Evolutionary conservation across 2,329 filamentous ascomycete species (phyloP).

Genomic region (Chaetomium strumarium): DNA sequence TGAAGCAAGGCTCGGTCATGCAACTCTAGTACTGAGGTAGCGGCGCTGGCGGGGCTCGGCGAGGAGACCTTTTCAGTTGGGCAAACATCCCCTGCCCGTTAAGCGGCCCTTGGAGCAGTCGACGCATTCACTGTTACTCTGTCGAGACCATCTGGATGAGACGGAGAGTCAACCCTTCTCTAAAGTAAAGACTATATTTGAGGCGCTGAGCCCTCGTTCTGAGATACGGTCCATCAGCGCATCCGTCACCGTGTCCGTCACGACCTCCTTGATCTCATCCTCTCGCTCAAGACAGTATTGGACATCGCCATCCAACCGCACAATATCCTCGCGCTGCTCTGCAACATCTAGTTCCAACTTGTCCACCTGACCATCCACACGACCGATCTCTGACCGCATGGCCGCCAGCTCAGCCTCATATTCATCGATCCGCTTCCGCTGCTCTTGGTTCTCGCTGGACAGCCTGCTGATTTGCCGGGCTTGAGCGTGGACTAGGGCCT

Average conservation of each 20-base stretch:
- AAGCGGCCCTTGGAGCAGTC: too few relatives aligned
- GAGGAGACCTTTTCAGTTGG: too few relatives aligned
- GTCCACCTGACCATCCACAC: slow-evolving; percentile 4
- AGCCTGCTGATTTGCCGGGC: slow-evolving; percentile 7
- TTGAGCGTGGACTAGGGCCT: slow-evolving; percentile 5
- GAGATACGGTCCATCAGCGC: not conserved
- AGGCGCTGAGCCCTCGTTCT: not conserved
- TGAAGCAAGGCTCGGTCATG: too few relatives aligned
- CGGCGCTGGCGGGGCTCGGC: too few relatives aligned
- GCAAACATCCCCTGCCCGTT: too few relatives aligned
- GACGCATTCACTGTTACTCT: too few relatives aligned
- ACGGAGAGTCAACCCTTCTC: not conserved
- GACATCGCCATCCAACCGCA: slow-evolving; percentile 4
- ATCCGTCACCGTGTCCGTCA: not conserved
- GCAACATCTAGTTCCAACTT: slow-evolving; percentile 2
- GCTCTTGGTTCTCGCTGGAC: slow-evolving; percentile 6
- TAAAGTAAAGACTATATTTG: not conserved
- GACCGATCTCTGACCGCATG: not conserved
- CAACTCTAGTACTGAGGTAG: too few relatives aligned
- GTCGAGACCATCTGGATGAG: too few relatives aligned
- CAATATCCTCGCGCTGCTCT: slow-evolving; percentile 7
- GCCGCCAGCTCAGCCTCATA: slow-evolving; percentile 1
- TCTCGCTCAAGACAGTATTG: slow-evolving; percentile 8
- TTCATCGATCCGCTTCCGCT: slow-evolving; percentile 5
- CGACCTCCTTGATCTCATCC: slow-evolving; percentile 2